Evolutionary conservation across 345 rosid species (phyloP).

Genomic region (Pistacia atlantica): DNA sequence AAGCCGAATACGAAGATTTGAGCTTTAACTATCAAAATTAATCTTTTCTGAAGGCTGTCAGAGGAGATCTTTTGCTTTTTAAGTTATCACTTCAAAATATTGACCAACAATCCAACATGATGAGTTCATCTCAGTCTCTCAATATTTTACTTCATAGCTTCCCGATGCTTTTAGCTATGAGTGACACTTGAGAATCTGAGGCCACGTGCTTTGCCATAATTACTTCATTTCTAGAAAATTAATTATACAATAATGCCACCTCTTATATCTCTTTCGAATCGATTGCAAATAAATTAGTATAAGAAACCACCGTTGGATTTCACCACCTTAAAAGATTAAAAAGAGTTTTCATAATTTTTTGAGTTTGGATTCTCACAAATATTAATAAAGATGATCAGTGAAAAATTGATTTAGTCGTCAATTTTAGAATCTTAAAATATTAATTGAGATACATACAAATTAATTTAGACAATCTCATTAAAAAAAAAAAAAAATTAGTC

Average conservation of each 20-base stretch:
- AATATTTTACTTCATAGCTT: slow-evolving; percentile 1
- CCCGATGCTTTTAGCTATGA: slow-evolving; percentile 13
- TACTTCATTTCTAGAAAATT: slow-evolving; percentile 17
- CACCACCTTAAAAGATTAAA: no score
- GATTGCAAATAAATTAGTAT: background rate
- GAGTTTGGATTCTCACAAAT: no score
- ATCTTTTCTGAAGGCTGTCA: slow-evolving; percentile 15
- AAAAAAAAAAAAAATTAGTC: background rate
- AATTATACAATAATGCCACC: background rate
- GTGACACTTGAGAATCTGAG: slow-evolving; percentile 28
- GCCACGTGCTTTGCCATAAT: slow-evolving; percentile 41
- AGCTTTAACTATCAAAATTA: slow-evolving; percentile 3
- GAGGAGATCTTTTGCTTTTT: slow-evolving; percentile 16
- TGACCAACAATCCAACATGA: slow-evolving; percentile 27
- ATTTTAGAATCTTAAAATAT: no score
- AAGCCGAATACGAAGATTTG: slow-evolving; percentile 9
- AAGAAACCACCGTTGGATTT: no score
- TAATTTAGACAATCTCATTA: no score
- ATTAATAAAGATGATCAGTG: no score
- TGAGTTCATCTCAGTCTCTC: slow-evolving; percentile 17
- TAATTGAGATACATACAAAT: no score
- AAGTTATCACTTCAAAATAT: slow-evolving; percentile 15
- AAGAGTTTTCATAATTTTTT: no score
- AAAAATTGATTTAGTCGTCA: no score
- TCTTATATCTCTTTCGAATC: background rate